Percentiles rank a stretch among this genome's conserved stretches.
Evolutionary conservation across 2,329 filamentous ascomycete genomes (phyloP).

Genomic region (Helotiales sp.): DNA sequence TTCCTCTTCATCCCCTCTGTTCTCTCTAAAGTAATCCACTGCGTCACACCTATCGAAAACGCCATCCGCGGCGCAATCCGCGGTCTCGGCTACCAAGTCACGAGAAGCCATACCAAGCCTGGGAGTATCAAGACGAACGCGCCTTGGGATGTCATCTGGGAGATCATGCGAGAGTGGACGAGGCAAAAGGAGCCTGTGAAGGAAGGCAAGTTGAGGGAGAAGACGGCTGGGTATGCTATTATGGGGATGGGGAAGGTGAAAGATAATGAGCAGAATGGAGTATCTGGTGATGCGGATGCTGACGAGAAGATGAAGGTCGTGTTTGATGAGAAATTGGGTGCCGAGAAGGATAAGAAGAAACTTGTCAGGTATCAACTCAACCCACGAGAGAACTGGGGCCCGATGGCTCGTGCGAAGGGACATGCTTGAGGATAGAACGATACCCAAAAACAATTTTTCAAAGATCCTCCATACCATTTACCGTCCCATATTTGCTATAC

Average conservation of each 20-base stretch:
- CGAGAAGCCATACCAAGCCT: slow-evolving; percentile 85
- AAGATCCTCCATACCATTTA: background rate
- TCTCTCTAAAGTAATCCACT: slow-evolving; percentile 78
- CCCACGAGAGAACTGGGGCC: slow-evolving; percentile 92
- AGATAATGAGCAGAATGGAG: slow-evolving; percentile 44
- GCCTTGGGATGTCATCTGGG: slow-evolving; percentile 88
- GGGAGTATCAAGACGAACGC: slow-evolving; percentile 95
- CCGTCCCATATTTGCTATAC: background rate
- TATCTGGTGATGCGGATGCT: slow-evolving; percentile 29
- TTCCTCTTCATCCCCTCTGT: slow-evolving; percentile 85
- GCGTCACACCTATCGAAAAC: slow-evolving; percentile 78
- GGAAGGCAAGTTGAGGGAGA: slow-evolving; percentile 69
- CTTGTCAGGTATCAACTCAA: slow-evolving; percentile 89
- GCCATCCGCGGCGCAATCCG: slow-evolving; percentile 80
- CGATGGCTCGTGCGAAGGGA: slow-evolving; percentile 49
- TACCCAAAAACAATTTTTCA: background rate
- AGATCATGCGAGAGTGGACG: slow-evolving; percentile 91
- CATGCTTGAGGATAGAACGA: slow-evolving; percentile 5
- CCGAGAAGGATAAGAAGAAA: slow-evolving; percentile 67
- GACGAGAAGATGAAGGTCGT: slow-evolving; percentile 52
- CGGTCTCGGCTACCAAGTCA: slow-evolving; percentile 79
- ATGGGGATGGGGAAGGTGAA: slow-evolving; percentile 49
- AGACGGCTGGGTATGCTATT: slow-evolving; percentile 74
- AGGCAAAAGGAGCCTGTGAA: slow-evolving; percentile 81
- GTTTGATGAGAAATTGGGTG: slow-evolving; percentile 82